Evolutionary conservation across 169 alveolate species (phyloP).

Genomic region (Fabrea salina): DNA sequence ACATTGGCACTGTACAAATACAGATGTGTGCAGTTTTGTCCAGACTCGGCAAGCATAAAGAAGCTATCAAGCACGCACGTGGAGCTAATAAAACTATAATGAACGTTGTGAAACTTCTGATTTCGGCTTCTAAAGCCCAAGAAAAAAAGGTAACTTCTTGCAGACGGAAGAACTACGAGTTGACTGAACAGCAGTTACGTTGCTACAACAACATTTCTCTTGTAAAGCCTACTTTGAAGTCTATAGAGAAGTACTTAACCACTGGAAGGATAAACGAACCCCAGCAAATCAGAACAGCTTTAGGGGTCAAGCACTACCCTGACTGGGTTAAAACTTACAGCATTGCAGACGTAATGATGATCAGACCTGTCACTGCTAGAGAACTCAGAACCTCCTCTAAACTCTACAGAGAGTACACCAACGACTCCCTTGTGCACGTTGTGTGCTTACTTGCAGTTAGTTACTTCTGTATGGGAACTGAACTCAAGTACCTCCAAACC

Average conservation of each 20-base stretch:
- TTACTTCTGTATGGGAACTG: slow-evolving; percentile 25
- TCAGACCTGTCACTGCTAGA: neutral
- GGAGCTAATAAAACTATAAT: slow-evolving; percentile 35
- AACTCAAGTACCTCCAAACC: neutral
- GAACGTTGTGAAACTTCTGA: neutral
- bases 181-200: neutral
- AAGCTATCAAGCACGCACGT: slow-evolving; percentile 59
- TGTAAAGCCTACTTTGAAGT: neutral
- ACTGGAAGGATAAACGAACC: neutral
- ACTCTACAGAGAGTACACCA: neutral
- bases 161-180: neutral
- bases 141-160: too few relatives aligned
- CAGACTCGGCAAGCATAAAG: slow-evolving; percentile 54
- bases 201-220: neutral
- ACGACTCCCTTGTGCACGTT: neutral
- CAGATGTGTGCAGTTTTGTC: slow-evolving; percentile 66
- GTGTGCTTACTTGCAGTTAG: neutral
- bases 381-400: neutral
- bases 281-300: neutral
- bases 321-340: neutral
- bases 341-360: slow-evolving; percentile 19
- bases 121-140: neutral
- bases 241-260: neutral
- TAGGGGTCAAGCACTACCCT: slow-evolving; percentile 13
- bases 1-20: slow-evolving; percentile 50